Base-by-base conservation (phyloP, 1,139 yeast species). In the Geotrichum fermentans region DNA sequence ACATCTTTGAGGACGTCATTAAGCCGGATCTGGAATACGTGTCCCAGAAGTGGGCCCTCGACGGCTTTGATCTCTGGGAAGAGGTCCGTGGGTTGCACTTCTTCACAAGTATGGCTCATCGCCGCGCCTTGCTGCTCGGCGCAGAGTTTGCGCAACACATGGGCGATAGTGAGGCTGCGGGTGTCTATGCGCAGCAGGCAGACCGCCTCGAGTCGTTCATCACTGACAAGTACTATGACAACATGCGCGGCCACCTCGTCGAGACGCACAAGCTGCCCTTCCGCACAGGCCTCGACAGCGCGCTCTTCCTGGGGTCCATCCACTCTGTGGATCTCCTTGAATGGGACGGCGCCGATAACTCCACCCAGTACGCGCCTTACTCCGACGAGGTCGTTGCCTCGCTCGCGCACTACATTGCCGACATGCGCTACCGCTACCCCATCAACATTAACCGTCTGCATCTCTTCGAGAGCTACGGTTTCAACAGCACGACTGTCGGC, bases 51-150 rank as follows among this genome's bases (percentile, higher is more conserved):
- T 90, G 97, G 97, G 60, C 69, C 10, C 63, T 68, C 21, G 66
- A 69, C 2, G 83, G 89, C n/a, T 92, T 86, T 68, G 98, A 92
- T 67, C 70, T 90, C 47, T 92, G 98, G 98, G 98, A 92, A 68
- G 98, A 92, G 65, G 71, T 85, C 41, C 63, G 79, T 50, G 79
- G 89, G 0, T 59, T 71, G 46, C 97, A 90, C 66, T 82, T 88
- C 57, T 90, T 85, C 65, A 89, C 96, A 0, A 71, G 84, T 5
- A 66, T 85, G 59, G 79, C 82, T 2, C 96, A 88, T 64, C 71
- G 86, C 49, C 77, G 82, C 53, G 83, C 96, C 0, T 61, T 90
- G 39, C 70, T 73, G 43, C 70, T 77, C 54, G 96, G 92, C 0
- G 64, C 80, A 1, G 55, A 62, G 6, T 61, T 79, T 33, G 78